Evolutionary conservation across 2,329 filamentous ascomycete species (phyloP).

Genomic region (Dothideomycetes sp.): DNA sequence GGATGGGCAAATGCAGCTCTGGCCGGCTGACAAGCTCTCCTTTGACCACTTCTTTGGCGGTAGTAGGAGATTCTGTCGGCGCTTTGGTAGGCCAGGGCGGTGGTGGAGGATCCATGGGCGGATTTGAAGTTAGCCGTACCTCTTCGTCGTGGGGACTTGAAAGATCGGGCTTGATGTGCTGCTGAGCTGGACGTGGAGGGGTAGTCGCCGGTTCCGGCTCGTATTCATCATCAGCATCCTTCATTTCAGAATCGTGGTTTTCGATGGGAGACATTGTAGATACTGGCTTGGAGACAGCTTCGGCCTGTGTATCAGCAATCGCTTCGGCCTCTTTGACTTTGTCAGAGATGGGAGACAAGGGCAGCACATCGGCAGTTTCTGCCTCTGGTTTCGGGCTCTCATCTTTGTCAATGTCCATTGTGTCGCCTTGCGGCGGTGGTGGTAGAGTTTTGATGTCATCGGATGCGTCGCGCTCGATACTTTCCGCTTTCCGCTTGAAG

Average conservation of each 20-base stretch:
- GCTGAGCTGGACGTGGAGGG: background rate
- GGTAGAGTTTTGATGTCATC: constrained; percentile 1
- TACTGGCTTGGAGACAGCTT: constrained; percentile 1
- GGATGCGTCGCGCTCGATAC: background rate
- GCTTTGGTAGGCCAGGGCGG: constrained; percentile 12
- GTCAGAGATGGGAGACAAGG: constrained; percentile 1
- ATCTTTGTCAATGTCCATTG: constrained; percentile 13
- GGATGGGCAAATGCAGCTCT: constrained; percentile 22
- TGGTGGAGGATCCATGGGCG: constrained; percentile 22
- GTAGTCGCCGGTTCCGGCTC: background rate
- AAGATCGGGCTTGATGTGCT: background rate
- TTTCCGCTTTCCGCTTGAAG: constrained; percentile 10
- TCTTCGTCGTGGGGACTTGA: constrained; percentile 2
- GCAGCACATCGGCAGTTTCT: constrained; percentile 1
- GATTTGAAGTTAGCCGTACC: constrained; percentile 14
- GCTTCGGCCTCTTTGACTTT: constrained; percentile 8
- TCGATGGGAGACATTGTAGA: constrained; percentile 4
- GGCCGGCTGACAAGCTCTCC: background rate
- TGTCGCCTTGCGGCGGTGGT: constrained; percentile 6
- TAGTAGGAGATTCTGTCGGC: constrained; percentile 9
- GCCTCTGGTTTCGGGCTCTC: constrained; percentile 3
- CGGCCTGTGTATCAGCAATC: constrained; percentile 12
- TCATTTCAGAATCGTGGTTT: constrained; percentile 29
- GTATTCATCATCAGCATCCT: constrained; percentile 22
- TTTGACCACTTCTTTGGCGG: constrained; percentile 14